Evolutionary conservation across 2,329 filamentous ascomycete genomes (phyloP), one percentile per base, ranked within the genome.

Genomic region (Xylariales sp.): DNA sequence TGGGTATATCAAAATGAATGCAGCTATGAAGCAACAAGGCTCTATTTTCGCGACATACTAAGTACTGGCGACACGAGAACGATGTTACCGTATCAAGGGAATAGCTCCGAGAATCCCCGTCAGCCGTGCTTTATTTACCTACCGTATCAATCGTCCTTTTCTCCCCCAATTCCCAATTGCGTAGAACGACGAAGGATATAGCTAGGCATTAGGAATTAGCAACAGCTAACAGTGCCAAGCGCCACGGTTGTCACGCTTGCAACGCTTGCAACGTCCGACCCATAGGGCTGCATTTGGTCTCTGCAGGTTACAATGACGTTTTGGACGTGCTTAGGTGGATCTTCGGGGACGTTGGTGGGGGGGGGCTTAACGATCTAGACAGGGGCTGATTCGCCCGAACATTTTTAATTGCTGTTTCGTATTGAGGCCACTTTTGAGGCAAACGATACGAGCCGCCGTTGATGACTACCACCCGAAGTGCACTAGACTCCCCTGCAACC

Each of bases 341-440:
- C 65, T 65, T 49, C 50, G 57, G 49, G 62, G 62, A 59, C 43
- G 58, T 62, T 60, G 60, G 65, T 65, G 68, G 68, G 68, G 68
- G 68, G 68, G 68, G 68, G 68, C 61, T 34, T 67, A n/a, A 58
- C 50, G 55, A n/a, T 18, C 55, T 48, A 32, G 36, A 36, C 63
- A 65, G 59, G 68, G 65, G 61, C 32, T 68, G 68, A 68, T 69
- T 69, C 60, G 62, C 59, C 62, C 57, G 52, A 48, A 34, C 56
- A 49, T 62, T 34, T 66, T 60, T 65, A 56, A 71, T 71, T 69
- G 67, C 53, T 50, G 64, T 62, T 71, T 71, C 69, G 69, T 71
- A 71, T 71, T 71, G 64, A 39, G 45, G 50, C 49, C 49, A 32
- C 23, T 56, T 45, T 46, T 32, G 63, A 64, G 43, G 56, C 23